A percentile compares a stretch with the other conserved stretches of the same genome.
Conservation (phyloP, 2,329 filamentous ascomycete genomes). For the Orbilia ellipsospora region DNA sequence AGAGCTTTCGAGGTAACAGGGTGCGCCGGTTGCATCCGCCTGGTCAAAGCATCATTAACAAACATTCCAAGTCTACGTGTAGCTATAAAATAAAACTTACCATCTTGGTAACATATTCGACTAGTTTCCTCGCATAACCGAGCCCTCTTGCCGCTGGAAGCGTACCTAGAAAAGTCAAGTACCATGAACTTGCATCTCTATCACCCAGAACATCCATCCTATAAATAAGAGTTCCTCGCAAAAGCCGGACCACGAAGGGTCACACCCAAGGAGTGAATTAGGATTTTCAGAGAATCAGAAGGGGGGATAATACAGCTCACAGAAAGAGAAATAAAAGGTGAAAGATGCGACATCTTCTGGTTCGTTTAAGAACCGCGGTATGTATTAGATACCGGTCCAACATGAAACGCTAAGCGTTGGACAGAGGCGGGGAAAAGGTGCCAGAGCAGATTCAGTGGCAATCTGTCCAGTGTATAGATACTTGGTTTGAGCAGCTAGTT, state of each 20-base stretch:
- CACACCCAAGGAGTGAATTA: conserved; percentile 54
- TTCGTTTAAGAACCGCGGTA: conserved; percentile 33
- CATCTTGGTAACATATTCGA: conserved; percentile 74
- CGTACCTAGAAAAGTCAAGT: conserved; percentile 85
- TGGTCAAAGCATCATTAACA: conserved; percentile 59
- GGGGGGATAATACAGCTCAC: conserved; percentile 53
- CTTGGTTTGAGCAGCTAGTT: conserved; percentile 79
- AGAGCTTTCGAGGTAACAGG: conserved; percentile 80
- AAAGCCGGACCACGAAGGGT: conserved; percentile 49
- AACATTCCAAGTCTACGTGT: not conserved
- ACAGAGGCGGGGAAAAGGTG: conserved; percentile 44
- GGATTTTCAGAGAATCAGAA: conserved; percentile 55
- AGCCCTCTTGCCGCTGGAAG: conserved; percentile 76
- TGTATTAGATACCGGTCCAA: conserved; percentile 56
- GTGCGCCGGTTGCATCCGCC: conserved; percentile 77
- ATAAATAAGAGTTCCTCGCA: conserved; percentile 43
- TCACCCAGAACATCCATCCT: conserved; percentile 71
- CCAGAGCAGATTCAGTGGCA: conserved; percentile 56
- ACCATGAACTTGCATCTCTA: conserved; percentile 76
- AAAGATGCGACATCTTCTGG: not conserved
- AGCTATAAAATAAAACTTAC: conserved; percentile 63
- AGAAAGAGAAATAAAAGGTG: conserved; percentile 1
- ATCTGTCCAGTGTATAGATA: conserved; percentile 60
- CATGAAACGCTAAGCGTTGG: conserved; percentile 56
- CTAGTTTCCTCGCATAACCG: conserved; percentile 77